phyloP scores from a whole-genome alignment of 495 filamentous ascomycete species.

The Patellaria atrata region DNA sequence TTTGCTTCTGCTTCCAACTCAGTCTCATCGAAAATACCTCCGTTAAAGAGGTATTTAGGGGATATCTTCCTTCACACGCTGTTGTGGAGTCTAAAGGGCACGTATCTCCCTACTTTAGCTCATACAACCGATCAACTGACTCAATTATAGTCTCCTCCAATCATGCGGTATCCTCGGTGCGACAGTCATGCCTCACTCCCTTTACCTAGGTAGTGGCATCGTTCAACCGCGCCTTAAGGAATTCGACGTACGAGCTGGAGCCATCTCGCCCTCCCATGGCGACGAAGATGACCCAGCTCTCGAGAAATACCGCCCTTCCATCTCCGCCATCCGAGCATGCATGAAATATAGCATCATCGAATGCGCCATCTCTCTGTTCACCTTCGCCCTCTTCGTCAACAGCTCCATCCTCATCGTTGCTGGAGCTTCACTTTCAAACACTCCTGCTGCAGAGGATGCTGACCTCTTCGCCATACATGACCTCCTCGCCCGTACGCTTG shows the following conservation, averaged over 20 bases:
- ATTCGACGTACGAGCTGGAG: slow-evolving; percentile 40
- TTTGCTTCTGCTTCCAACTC: slow-evolving; percentile 87
- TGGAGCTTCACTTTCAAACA: slow-evolving; percentile 57
- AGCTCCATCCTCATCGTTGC: slow-evolving; percentile 81
- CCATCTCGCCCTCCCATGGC: slow-evolving; percentile 5
- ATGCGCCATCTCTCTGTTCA: slow-evolving; percentile 64
- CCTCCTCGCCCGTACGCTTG: slow-evolving; percentile 54
- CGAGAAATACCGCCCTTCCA: slow-evolving; percentile 55
- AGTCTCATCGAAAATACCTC: slow-evolving; percentile 56
- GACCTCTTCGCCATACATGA: slow-evolving; percentile 73
- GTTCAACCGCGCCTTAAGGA: slow-evolving; percentile 70
- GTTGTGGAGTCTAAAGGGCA: slow-evolving; percentile 56
- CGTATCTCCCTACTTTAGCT: slow-evolving; percentile 7
- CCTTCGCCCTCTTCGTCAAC: slow-evolving; percentile 87
- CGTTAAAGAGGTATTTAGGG: slow-evolving; percentile 63
- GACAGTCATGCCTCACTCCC: slow-evolving; percentile 86
- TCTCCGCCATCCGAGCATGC: slow-evolving; percentile 62
- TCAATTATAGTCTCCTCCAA: slow-evolving; percentile 53
- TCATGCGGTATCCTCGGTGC: slow-evolving; percentile 86
- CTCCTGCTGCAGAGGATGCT: slow-evolving; percentile 41
- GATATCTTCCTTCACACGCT: slow-evolving; percentile 66
- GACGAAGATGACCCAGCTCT: slow-evolving; percentile 10
- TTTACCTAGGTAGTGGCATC: slow-evolving; percentile 81
- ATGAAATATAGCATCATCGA: slow-evolving; percentile 64
- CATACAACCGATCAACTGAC: slow-evolving; percentile 1